Conservation (phyloP, 345 rosid genomes). For the Zanthoxylum bungeanum region DNA sequence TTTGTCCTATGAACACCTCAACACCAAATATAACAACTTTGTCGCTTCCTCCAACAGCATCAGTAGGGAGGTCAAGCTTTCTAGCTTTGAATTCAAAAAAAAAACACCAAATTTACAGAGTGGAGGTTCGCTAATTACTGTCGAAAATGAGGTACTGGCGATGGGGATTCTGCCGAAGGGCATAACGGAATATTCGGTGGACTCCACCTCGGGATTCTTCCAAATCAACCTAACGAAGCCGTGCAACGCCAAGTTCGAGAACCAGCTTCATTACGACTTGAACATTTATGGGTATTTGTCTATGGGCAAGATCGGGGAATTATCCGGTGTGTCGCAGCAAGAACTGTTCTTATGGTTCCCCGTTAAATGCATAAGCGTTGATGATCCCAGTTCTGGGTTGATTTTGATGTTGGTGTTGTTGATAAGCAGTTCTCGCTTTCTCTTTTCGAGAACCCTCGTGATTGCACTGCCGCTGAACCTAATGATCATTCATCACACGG, state of each 20-base stretch:
- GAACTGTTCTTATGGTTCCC: constrained; percentile 84
- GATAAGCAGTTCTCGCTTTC: constrained; percentile 78
- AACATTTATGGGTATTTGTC: constrained; percentile 61
- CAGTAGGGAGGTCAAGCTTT: no score
- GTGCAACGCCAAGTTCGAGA: constrained; percentile 79
- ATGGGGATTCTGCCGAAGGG: constrained; percentile 79
- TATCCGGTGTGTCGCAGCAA: constrained; percentile 73
- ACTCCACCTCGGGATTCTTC: constrained; percentile 50
- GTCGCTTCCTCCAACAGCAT: constrained; percentile 99
- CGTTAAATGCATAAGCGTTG: constrained; percentile 69
- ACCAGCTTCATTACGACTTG: constrained; percentile 70
- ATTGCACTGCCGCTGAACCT: constrained; percentile 51
- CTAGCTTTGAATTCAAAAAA: no score
- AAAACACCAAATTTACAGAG: no score
- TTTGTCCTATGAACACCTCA: constrained; percentile 91
- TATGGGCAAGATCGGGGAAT: constrained; percentile 56
- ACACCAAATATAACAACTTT: constrained; percentile 94
- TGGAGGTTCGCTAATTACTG: no score
- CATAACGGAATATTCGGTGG: constrained; percentile 50
- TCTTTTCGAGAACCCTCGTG: constrained; percentile 71
- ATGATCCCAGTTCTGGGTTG: constrained; percentile 67
- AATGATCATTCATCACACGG: background rate
- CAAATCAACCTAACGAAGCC: constrained; percentile 53
- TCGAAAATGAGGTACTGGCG: no score
- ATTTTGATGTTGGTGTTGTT: constrained; percentile 86